Evolutionary conservation across 805 yeast species (phyloP).

Genomic region (Grigorovia yakushimaensis): DNA sequence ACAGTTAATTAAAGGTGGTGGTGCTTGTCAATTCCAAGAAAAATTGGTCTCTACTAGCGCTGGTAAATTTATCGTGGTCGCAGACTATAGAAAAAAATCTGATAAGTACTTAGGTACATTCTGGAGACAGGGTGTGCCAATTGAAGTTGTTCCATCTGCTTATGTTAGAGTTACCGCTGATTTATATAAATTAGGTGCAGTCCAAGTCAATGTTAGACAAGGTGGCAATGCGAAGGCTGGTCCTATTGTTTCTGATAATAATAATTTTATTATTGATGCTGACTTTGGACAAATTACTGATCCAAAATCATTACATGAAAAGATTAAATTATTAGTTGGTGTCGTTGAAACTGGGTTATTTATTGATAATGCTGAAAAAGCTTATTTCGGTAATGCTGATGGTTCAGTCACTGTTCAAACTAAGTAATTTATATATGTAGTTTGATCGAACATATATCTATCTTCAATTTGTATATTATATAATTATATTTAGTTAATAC

Average conservation of each 20-base stretch:
- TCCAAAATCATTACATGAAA: slow-evolving; percentile 44
- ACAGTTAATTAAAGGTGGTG: slow-evolving; percentile 95
- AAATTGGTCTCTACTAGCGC: slow-evolving; percentile 83
- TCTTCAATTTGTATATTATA: not conserved
- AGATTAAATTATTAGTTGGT: slow-evolving; percentile 72
- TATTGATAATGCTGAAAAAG: slow-evolving; percentile 56
- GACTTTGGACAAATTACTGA: slow-evolving; percentile 69
- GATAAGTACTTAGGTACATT: slow-evolving; percentile 54
- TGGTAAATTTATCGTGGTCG: slow-evolving; percentile 71
- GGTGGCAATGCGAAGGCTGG: slow-evolving; percentile 95
- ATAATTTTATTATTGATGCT: slow-evolving; percentile 87
- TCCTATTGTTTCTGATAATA: slow-evolving; percentile 92
- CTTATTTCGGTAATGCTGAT: slow-evolving; percentile 80
- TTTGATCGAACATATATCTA: too few relatives aligned
- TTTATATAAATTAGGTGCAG: slow-evolving; percentile 37
- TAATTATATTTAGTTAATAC: not conserved
- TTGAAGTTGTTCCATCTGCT: slow-evolving; percentile 87
- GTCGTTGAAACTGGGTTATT: slow-evolving; percentile 96
- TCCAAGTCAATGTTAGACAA: slow-evolving; percentile 64
- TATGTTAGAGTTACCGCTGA: slow-evolving; percentile 66
- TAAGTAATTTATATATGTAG: slow-evolving; percentile 13
- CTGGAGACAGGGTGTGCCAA: slow-evolving; percentile 91
- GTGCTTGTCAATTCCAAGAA: slow-evolving; percentile 95
- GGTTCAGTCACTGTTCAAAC: slow-evolving; percentile 43
- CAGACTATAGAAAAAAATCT: slow-evolving; percentile 82